Conservation (phyloP, 305 asterid species). For the Ajuga reptans region DNA sequence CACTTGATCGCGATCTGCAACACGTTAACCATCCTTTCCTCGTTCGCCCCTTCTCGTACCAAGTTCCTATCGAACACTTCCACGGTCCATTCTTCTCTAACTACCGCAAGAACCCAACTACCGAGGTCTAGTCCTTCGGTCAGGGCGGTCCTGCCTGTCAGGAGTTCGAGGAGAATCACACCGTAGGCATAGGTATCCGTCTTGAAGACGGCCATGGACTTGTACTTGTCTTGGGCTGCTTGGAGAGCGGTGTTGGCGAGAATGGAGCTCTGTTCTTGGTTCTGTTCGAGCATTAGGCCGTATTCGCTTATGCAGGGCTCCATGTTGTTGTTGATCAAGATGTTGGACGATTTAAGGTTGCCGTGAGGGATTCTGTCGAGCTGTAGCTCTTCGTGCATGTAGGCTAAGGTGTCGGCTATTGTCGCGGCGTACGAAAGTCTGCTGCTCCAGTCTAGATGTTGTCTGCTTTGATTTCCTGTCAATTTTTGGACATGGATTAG, state of each 20-base stretch:
- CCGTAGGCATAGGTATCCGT: conserved; percentile 53
- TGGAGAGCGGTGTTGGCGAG: conserved; percentile 18
- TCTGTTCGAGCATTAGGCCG: conserved; percentile 36
- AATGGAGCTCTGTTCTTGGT: conserved; percentile 16
- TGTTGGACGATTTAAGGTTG: conserved; percentile 71
- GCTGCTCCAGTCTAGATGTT: conserved; percentile 46
- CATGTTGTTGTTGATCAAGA: conserved; percentile 46
- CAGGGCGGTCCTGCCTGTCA: conserved; percentile 50
- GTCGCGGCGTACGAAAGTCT: conserved; percentile 46
- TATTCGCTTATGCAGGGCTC: conserved; percentile 64
- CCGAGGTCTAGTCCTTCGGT: conserved; percentile 55
- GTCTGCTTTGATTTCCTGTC: conserved; percentile 33
- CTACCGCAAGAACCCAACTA: conserved; percentile 58
- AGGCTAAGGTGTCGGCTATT: conserved; percentile 48
- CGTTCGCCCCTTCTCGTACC: conserved; percentile 55
- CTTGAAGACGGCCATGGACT: conserved; percentile 29
- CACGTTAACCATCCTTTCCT: conserved; percentile 61
- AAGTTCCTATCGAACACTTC: conserved; percentile 63
- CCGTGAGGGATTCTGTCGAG: conserved; percentile 60
- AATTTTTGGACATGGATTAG: background rate
- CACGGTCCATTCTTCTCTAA: conserved; percentile 75
- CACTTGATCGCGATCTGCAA: conserved; percentile 58
- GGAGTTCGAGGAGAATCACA: conserved; percentile 59
- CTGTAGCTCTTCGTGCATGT: conserved; percentile 52
- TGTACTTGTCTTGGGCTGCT: conserved; percentile 27